Base-by-base conservation (phyloP, 177 flowering plant species). In the Vitis hybrid region DNA sequence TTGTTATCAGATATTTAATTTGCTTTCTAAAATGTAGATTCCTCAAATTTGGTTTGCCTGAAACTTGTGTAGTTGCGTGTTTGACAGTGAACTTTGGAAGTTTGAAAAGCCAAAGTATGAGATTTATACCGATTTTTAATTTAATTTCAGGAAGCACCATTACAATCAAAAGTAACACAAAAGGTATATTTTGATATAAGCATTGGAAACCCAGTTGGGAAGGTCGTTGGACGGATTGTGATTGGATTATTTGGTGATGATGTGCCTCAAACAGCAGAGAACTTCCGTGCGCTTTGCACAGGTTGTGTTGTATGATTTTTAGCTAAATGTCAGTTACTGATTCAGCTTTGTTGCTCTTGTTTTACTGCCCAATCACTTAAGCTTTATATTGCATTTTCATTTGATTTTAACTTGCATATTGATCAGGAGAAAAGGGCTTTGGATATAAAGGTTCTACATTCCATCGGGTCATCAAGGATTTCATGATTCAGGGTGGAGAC, bases 401-500 rank as follows among this genome's bases (percentile, higher is more conserved):
- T 53, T 48, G 26, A 12, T 54, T 65, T 15, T 29, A 50, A 13
- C 57, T 75, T 58, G 14, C 45, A n/a, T 59, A 26, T 74, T 74
- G 61, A 63, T 72, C 73, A 90, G 98, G 97, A 64, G 98, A 94
- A 77, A 94, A 95, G 75, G 98, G 99, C 31, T 95, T 91, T 77
- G 98, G 99, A 11, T 95, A 82, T 78, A 91, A 93, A 73, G 94
- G 89, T 49, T 91, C 93, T 13, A 45, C 88, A 0, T 95, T 95
- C 73, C 99, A 95, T 73, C 95, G 99, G 72, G 95, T 95, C 52
- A 95, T 95, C 72, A 89, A 90, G 79, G 97, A 93, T 77, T 95
- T 95, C 83, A 95, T 95, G 99, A 93, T 95, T 79, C 99, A 95
- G 80, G 99, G 99, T 66, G 99, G 99, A 70, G 99, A 95, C 76